Evolutionary conservation across 2,329 filamentous ascomycete species (phyloP).

Genomic region (Beauveria scarabaeidicola): DNA sequence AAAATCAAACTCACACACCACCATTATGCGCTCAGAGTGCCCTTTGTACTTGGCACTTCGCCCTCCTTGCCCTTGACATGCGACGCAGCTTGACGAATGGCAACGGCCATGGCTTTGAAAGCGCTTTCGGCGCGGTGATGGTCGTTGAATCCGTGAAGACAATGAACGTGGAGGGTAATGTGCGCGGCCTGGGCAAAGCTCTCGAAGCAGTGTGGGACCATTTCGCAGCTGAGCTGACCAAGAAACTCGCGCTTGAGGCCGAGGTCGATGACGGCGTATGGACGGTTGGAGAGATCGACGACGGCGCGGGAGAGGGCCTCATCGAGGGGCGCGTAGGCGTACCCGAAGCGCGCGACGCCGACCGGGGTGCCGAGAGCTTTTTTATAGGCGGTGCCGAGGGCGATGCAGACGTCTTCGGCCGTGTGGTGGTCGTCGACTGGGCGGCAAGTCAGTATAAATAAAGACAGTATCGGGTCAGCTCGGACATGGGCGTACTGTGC

Average conservation of each 20-base stretch:
- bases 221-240: constrained; percentile 86
- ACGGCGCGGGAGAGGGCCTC: constrained; percentile 91
- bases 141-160: constrained; percentile 83
- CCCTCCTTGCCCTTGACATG: constrained; percentile 73
- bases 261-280: constrained; percentile 74
- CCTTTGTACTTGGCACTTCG: constrained; percentile 94
- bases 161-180: constrained; percentile 92
- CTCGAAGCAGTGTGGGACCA: constrained; percentile 93
- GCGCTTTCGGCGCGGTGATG: constrained; percentile 94
- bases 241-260: constrained; percentile 87
- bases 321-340: constrained; percentile 87
- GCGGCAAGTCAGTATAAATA: neutral
- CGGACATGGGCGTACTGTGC: constrained; percentile 57
- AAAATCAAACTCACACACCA: neutral
- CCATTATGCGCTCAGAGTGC: constrained; percentile 59
- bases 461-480: neutral
- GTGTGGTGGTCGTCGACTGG: constrained; percentile 97
- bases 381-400: constrained; percentile 79
- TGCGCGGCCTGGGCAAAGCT: constrained; percentile 87
- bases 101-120: constrained; percentile 91
- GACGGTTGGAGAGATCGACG: constrained; percentile 88
- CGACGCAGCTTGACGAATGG: constrained; percentile 67
- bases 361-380: constrained; percentile 66
- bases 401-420: constrained; percentile 89
- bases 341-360: constrained; percentile 84